phyloP scores from a whole-genome alignment of 495 filamentous ascomycete species.

The Talaromyces thailandensis region DNA sequence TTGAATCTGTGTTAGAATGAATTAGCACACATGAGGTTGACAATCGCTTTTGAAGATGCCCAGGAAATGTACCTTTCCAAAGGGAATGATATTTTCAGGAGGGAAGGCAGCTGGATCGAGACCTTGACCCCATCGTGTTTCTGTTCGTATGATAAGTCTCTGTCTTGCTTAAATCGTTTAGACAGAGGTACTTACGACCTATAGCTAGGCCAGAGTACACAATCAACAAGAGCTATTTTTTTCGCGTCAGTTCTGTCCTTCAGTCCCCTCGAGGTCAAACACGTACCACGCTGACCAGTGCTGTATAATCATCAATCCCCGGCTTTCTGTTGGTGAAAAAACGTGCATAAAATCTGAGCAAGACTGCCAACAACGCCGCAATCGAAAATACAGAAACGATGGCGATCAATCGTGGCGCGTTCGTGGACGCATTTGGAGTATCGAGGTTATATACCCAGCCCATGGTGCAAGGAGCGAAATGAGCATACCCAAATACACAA shows the following conservation, averaged over 20 bases:
- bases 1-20: constrained; percentile 17
- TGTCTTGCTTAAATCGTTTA: background rate
- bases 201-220: constrained; percentile 15
- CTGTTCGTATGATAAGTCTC: constrained; percentile 8
- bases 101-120: constrained; percentile 15
- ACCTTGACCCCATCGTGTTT: constrained; percentile 23
- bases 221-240: constrained; percentile 6
- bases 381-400: constrained; percentile 14
- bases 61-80: constrained; percentile 14
- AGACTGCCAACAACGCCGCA: constrained; percentile 14
- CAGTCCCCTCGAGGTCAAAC: background rate
- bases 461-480: constrained; percentile 11
- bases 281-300: constrained; percentile 12
- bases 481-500: background rate
- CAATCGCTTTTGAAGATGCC: background rate
- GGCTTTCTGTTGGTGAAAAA: constrained; percentile 9
- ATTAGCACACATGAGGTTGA: background rate
- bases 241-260: background rate
- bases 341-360: constrained; percentile 17
- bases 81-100: constrained; percentile 15
- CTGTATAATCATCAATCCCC: constrained; percentile 22
- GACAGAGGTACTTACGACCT: constrained; percentile 14
- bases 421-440: constrained; percentile 13
- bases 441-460: constrained; percentile 24
- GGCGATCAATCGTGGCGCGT: constrained; percentile 13